Base-by-base conservation (phyloP, 1,139 yeast species). In the Lodderomyces orthopsilosis region DNA sequence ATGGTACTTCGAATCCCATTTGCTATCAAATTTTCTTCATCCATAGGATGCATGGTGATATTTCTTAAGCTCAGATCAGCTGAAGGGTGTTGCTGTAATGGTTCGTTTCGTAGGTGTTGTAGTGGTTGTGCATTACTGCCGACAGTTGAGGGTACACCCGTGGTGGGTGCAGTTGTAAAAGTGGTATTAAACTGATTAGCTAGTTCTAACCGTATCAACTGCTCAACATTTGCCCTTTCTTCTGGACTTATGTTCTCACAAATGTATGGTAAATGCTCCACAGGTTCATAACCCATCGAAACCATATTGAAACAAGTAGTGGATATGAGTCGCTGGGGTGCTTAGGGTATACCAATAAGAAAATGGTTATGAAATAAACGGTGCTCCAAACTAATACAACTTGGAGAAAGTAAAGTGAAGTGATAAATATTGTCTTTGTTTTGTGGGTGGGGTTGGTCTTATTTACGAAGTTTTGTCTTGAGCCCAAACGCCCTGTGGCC, bases 201-300 rank as follows among this genome's bases (percentile, higher is more conserved):
- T 39, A 65, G 45, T 48, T 69, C 73, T 28, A 51, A 51, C 26
- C 61, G 51, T 7, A 71, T 59, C 39, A 69, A 55, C 42, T 55
- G 61, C 47, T 69, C 73, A 5, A 69, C 70, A 19, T 59, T 57
- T n/a, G 58, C 57, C 40, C 70, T 49, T 47, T 70, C 73, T 40
- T 59, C 62, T 4, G 59, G 58, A 17, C 65, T 53, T 34, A 68
- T 59, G 30, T 57, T 54, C n/a, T 54, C 60, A 45, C 66, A 72
- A 35, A 63, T 52, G 34, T 53, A 54, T 34, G 69, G 70, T 45
- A 69, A 58, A 49, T 65, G 62, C 41, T 69, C 75, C 43, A 65
- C 49, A 10, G 57, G 58, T 40, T 63, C 66, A 44, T 53, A 54
- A 46, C 60, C 60, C 21, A 57, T 57, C 2, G 58, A 55, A 6